Evolutionary conservation across 305 asterid species (phyloP).

Genomic region (Fraxinus nigra): DNA sequence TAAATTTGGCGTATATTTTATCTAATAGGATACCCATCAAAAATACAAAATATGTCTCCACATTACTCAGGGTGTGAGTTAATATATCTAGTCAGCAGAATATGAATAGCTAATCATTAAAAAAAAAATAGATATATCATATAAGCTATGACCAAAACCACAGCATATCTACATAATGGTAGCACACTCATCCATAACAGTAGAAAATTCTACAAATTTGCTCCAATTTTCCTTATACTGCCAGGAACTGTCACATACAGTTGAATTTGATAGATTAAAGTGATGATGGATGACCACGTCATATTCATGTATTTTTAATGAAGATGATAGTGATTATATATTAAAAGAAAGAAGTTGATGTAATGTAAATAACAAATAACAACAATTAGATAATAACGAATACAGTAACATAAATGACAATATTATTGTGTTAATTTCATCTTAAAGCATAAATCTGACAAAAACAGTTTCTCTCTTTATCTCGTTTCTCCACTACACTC

Average conservation of each 20-base stretch:
- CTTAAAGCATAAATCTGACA: conserved; percentile 1
- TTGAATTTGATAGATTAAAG: background rate
- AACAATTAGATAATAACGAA: background rate
- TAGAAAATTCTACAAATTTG: background rate
- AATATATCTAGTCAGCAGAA: background rate
- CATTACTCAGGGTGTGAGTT: background rate
- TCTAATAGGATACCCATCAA: background rate
- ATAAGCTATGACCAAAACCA: background rate
- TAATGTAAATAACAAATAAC: background rate
- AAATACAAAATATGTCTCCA: background rate
- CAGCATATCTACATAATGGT: background rate
- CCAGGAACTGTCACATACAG: background rate
- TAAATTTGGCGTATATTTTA: background rate
- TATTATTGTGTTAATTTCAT: background rate
- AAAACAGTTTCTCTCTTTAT: background rate
- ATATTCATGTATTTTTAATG: background rate
- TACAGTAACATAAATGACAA: background rate
- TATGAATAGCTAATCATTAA: background rate
- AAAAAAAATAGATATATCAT: background rate
- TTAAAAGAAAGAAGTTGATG: background rate
- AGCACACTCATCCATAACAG: background rate
- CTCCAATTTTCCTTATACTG: background rate
- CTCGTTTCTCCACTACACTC: background rate
- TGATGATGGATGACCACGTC: background rate
- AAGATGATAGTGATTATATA: background rate